Percentiles rank a stretch among this genome's conserved stretches.
These are phyloP conservation scores for Eucalyptus urophylla DNA, from an alignment of 345 rosid species.

Conservation along the genomic window DNA sequence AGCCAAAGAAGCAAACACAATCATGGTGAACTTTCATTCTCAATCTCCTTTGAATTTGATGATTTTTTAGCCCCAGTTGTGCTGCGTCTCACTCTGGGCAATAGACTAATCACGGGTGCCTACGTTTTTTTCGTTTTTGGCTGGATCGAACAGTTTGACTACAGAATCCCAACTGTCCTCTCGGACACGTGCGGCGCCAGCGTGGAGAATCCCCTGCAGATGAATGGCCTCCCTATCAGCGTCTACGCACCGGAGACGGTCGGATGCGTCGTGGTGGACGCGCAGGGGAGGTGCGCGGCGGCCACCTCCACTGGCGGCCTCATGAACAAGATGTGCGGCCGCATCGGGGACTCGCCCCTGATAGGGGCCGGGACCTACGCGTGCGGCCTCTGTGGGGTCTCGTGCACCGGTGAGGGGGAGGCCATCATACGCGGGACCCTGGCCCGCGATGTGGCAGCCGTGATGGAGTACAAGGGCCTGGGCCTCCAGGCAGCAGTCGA, in stretches of 20 bases:
- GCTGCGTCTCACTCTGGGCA: not conserved
- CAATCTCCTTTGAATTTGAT: not conserved
- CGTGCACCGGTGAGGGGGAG: conserved; percentile 97
- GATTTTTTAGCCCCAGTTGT: not conserved
- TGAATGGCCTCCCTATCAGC: conserved; percentile 94
- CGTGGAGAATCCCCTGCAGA: conserved; percentile 39
- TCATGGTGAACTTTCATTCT: conserved; percentile 35
- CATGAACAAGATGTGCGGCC: conserved; percentile 82
- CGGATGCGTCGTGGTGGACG: conserved; percentile 88
- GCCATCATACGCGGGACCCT: conserved; percentile 81
- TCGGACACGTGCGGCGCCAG: conserved; percentile 39
- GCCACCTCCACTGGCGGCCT: conserved; percentile 95
- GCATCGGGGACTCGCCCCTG: conserved; percentile 93
- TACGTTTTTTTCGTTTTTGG: not conserved
- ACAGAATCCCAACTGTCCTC: conserved; percentile 49
- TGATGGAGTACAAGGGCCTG: conserved; percentile 93
- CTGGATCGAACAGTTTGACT: conserved; percentile 59
- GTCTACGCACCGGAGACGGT: conserved; percentile 91
- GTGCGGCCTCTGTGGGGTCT: conserved; percentile 59
- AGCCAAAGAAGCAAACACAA: conserved; percentile 87
- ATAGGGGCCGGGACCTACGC: conserved; percentile 98
- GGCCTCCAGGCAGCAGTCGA: conserved; percentile 72
- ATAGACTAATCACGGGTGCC: not conserved
- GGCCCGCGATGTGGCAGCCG: conserved; percentile 91
- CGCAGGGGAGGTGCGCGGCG: conserved; percentile 73